These are phyloP conservation scores for Crithidia bombi DNA, from an alignment of 208 protist genomes.

Conservation along the genomic window DNA sequence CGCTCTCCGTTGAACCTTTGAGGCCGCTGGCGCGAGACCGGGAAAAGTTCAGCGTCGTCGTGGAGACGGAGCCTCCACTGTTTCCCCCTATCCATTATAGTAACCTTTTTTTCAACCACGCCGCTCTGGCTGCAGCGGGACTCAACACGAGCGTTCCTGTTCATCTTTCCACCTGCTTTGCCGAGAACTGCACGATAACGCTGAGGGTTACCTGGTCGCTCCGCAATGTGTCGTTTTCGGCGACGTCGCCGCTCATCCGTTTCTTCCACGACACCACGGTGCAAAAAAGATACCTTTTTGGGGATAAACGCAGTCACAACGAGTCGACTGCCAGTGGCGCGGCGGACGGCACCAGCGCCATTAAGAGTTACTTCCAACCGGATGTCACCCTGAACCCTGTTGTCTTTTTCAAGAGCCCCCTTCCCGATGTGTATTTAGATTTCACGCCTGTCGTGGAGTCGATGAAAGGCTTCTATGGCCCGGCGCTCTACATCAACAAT, in stretches of 20 bases:
- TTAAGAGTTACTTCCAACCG: conserved; percentile 60
- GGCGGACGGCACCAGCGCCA: background rate
- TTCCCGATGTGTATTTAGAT: conserved; percentile 45
- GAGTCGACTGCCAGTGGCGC: background rate
- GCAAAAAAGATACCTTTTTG: conserved; percentile 38
- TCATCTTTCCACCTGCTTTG: conserved; percentile 28
- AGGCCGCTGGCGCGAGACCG: conserved; percentile 31
- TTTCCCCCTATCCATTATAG: conserved; percentile 38
- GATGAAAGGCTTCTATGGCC: conserved; percentile 65
- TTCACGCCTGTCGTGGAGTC: conserved; percentile 44
- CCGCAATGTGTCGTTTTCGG: conserved; percentile 22
- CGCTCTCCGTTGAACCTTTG: background rate
- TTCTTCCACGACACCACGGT: conserved; percentile 30
- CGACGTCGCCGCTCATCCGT: conserved; percentile 25
- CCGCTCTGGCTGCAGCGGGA: conserved; percentile 12
- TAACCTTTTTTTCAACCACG: conserved; percentile 29
- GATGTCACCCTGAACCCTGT: conserved; percentile 72
- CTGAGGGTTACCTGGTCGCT: conserved; percentile 37
- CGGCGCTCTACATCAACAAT: conserved; percentile 94
- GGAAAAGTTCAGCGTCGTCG: conserved; percentile 26
- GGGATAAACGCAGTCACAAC: conserved; percentile 10
- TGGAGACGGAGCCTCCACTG: conserved; percentile 29
- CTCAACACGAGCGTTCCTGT: conserved; percentile 32
- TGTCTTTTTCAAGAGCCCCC: conserved; percentile 69
- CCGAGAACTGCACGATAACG: conserved; percentile 29